Base-by-base conservation (phyloP, 1,139 yeast genomes). In the Debaryomyces coudertii region DNA sequence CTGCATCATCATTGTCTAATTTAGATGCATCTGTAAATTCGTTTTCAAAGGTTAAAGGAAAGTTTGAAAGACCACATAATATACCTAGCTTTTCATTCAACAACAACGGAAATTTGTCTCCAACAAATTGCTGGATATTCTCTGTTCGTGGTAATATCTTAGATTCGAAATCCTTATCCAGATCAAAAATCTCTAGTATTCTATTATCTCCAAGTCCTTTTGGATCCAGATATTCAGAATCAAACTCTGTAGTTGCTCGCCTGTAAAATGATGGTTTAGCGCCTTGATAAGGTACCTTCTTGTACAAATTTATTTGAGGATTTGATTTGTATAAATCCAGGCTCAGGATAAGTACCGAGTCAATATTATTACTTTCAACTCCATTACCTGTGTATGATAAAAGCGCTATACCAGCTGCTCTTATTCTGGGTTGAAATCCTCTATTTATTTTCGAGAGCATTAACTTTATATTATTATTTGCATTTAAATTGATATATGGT, bases 51-150 rank as follows among this genome's bases (percentile, higher is more conserved):
- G 45, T 45, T 14, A 59, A 22, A 12, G 47, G 43, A 9, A 56
- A 42, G 12, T 57, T 53, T 11, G 48, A 34, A 11, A 45, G 42
- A 8, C 56, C 56, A 36, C 48, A 50, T 8, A 51, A 29, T 14
- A 53, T 54, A 23, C 54, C 44, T 7, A 61, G 27, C 18, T 55
- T 56, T 47, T 69, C 73, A 34, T 55, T 48, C 2, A 53, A 30
- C 59, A 57, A 63, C 7, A 69, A 44, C 1, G 46, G 49, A 36
- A 62, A 63, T 4, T 55, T 52, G 2, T 37, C 27, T 1, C 68
- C 69, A 7, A 61, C 16, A 38, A 59, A 50, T 7, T 30, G 20
- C 27, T 56, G 53, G 5, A 59, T 47, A 14, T 28, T 50, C 15
- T 45, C 49, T 37, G 31, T 23, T 42, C 42, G 43, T 2, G 55